Conservation (phyloP, 495 filamentous ascomycete genomes). For the Staphylotrichum tortipilum region DNA sequence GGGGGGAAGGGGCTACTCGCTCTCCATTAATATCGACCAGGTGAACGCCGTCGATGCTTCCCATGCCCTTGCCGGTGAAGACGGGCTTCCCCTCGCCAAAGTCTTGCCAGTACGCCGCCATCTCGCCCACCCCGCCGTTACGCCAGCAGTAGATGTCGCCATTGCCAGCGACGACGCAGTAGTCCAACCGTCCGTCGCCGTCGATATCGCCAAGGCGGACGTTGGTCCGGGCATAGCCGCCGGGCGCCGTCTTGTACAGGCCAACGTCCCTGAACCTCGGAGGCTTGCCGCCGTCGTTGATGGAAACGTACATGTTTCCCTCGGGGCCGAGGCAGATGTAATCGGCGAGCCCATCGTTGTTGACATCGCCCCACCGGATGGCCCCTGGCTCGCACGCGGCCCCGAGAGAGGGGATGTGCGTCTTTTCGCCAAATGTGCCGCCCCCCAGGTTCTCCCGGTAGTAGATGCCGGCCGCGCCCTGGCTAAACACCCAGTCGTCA, state of each 20-base stretch:
- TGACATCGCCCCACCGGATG: conserved; percentile 14
- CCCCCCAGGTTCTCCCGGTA: conserved; percentile 2
- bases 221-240: conserved; percentile 1
- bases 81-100: conserved; percentile 5
- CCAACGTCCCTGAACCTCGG: background rate
- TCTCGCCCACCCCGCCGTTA: conserved; percentile 22
- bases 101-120: conserved; percentile 21
- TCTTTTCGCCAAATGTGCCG: conserved; percentile 13
- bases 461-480: background rate
- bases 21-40: conserved; percentile 32
- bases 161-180: conserved; percentile 12
- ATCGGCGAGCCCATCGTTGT: conserved; percentile 31
- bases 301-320: conserved; percentile 14
- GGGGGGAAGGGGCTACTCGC: background rate
- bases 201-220: conserved; percentile 23
- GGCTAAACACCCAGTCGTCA: conserved; percentile 11
- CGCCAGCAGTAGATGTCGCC: conserved; percentile 18
- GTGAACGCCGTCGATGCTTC: conserved; percentile 13
- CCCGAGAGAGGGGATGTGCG: background rate
- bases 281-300: conserved; percentile 12
- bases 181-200: conserved; percentile 23
- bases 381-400: conserved; percentile 5
- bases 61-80: conserved; percentile 15
- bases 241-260: background rate
- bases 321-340: conserved; percentile 24